Evolutionary conservation across 306 rosid genomes (phyloP), one percentile per base, ranked within the genome.

Genomic region (Cucurbita argyrosperma): DNA sequence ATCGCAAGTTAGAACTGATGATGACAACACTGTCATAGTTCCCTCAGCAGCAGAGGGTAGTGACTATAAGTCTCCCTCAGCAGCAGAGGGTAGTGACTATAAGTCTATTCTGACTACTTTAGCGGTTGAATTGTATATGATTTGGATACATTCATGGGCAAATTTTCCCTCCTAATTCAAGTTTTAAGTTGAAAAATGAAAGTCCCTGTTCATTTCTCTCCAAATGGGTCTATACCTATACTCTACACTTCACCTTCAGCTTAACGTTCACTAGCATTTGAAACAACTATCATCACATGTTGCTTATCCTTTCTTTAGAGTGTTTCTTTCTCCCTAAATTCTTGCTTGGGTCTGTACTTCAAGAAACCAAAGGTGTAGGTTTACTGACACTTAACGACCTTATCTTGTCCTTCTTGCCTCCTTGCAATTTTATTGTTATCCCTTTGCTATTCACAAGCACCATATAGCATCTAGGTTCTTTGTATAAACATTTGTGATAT

Each of bases 341-440:
- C 76, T 73, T 61, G 26, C 15, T 70, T 70, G 71, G 60, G 45
- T 66, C 53, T 49, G 74, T 70, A 49, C 74, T 70, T 49, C 14
- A 47, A 69, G 74, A 40, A 49, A 47, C 19, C 4, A 46, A 49
- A 69, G 56, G 74, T 47, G 57, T 69, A 69, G 74, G 74, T 49
- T 67, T 46, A 47, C 10, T 51, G 74, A 70, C 74, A 70, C 3
- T 70, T 35, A 47, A 51, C 59, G 35, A 70, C 74, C 74, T 47
- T 26, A 70, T 30, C 60, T 47, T 69, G 74, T 70, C 74, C 74
- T 70, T 70, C 30, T 51, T 70, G 74, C 74, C 59, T 70, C 74
- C 74, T 70, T 50, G 74, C 74, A 70, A 16, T 30, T 66, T 19
- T 66, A 66, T 49, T 70, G 47, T 14, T 35, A 70, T 70, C 46